Percentiles rank a stretch among this genome's conserved stretches.
Evolutionary conservation across 2,329 filamentous ascomycete species (phyloP).

Genomic region (Cucurbitaria berberidis): DNA sequence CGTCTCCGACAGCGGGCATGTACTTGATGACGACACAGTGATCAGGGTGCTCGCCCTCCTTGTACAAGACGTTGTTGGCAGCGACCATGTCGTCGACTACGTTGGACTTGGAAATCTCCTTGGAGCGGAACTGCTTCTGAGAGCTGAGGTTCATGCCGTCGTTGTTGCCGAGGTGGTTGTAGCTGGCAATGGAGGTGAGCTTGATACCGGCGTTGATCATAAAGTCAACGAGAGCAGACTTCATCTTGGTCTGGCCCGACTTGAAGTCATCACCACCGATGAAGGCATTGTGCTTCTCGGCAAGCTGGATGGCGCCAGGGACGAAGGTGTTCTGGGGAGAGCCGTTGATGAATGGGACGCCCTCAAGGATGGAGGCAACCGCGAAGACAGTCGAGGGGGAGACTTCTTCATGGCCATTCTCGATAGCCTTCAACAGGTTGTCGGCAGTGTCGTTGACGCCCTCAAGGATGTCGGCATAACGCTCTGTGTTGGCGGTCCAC

Average conservation of each 20-base stretch:
- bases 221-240: slow-evolving; percentile 98
- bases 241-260: slow-evolving; percentile 99
- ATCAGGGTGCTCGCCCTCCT: slow-evolving; percentile 90
- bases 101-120: slow-evolving; percentile 99
- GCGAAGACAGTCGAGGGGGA: slow-evolving; percentile 95
- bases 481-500: slow-evolving; percentile 99
- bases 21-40: slow-evolving; percentile 99
- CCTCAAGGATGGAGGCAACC: slow-evolving; percentile 90
- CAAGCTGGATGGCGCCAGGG: slow-evolving; percentile 86
- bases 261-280: slow-evolving; percentile 99
- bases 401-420: slow-evolving; percentile 86
- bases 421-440: slow-evolving; percentile 87
- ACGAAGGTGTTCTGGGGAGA: slow-evolving; percentile 99
- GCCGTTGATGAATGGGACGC: slow-evolving; percentile 95
- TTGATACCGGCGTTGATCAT: slow-evolving; percentile 98
- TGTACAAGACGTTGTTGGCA: slow-evolving; percentile 90
- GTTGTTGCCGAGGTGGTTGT: slow-evolving; percentile 99
- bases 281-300: slow-evolving; percentile 84
- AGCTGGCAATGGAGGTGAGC: slow-evolving; percentile 96
- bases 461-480: slow-evolving; percentile 84
- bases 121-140: slow-evolving; percentile 97
- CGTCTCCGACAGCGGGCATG: slow-evolving; percentile 98
- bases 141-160: slow-evolving; percentile 98
- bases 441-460: slow-evolving; percentile 97
- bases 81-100: slow-evolving; percentile 99